A percentile compares a stretch with the other conserved stretches of the same genome.
Conservation (phyloP, 805 yeast species). For the Candida alai region DNA sequence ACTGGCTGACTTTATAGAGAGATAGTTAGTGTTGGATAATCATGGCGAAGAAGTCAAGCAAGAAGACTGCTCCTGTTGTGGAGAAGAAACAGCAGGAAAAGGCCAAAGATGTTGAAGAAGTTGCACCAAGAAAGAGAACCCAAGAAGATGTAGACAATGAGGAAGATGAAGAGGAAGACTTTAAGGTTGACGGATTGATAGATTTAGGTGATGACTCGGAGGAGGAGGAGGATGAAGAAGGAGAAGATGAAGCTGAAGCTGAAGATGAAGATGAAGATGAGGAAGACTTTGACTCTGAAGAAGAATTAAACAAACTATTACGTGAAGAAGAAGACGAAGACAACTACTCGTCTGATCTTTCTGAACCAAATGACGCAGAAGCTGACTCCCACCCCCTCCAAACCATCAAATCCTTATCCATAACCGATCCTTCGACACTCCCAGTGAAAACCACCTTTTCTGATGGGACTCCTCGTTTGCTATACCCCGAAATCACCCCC, state of each 20-base stretch:
- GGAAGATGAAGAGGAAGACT: constrained; percentile 29
- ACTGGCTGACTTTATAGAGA: neutral
- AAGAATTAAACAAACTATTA: constrained; percentile 57
- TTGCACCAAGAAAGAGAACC: constrained; percentile 14
- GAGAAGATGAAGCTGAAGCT: constrained; percentile 36
- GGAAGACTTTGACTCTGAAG: constrained; percentile 47
- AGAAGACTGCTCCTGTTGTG: constrained; percentile 1
- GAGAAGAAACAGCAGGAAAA: constrained; percentile 1
- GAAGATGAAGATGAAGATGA: constrained; percentile 25
- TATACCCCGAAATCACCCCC: constrained; percentile 90
- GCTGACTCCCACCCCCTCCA: constrained; percentile 53
- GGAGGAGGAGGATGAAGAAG: constrained; percentile 29
- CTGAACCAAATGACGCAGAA: constrained; percentile 52
- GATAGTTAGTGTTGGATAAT: neutral
- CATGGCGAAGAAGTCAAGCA: constrained; percentile 12
- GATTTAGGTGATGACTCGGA: constrained; percentile 37
- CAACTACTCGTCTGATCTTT: constrained; percentile 41
- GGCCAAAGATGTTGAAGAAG: constrained; percentile 4
- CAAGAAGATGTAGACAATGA: constrained; percentile 14
- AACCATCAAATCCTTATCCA: constrained; percentile 47
- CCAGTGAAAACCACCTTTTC: constrained; percentile 48
- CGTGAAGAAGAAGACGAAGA: constrained; percentile 49
- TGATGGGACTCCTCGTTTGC: constrained; percentile 76
- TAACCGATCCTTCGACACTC: constrained; percentile 30
- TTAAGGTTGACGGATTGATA: constrained; percentile 35